Conservation (phyloP, 1,139 yeast genomes). For the Yamadazyma atlantica region DNA sequence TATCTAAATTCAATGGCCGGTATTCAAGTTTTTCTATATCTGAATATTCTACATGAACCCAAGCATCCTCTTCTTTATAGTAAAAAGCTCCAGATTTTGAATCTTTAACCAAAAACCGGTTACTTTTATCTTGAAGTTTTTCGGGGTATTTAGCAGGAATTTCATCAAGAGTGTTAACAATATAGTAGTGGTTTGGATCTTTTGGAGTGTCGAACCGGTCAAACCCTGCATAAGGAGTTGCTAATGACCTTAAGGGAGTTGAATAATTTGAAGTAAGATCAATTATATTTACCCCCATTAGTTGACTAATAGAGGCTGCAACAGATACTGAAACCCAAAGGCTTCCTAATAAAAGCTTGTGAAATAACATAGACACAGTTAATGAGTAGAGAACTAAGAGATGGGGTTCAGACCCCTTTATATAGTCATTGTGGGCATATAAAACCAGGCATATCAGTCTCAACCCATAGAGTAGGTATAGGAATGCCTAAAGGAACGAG, state of each 20-base stretch:
- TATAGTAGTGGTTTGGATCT: conserved; percentile 5
- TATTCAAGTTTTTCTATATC: background rate
- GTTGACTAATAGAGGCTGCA: background rate
- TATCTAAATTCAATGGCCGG: background rate
- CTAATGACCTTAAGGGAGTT: background rate
- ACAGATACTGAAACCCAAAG: no score
- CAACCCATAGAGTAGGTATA: no score
- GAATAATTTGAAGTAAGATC: background rate
- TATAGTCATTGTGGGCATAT: no score
- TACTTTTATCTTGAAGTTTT: conserved; percentile 7
- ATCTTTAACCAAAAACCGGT: conserved; percentile 14
- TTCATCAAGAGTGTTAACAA: conserved; percentile 12
- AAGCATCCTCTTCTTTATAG: conserved; percentile 14
- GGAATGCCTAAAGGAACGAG: no score
- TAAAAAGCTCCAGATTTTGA: conserved; percentile 16
- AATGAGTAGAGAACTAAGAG: background rate
- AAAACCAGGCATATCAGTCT: no score
- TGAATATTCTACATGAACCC: conserved; percentile 12
- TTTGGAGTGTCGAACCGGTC: background rate
- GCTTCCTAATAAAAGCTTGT: no score
- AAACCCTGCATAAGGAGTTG: background rate
- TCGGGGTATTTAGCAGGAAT: conserved; percentile 7
- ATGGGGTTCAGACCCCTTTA: no score
- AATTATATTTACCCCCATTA: background rate
- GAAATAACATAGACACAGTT: no score